Conservation (phyloP, 768 basidiomycete genomes). For the Rhizopogon sp. region DNA sequence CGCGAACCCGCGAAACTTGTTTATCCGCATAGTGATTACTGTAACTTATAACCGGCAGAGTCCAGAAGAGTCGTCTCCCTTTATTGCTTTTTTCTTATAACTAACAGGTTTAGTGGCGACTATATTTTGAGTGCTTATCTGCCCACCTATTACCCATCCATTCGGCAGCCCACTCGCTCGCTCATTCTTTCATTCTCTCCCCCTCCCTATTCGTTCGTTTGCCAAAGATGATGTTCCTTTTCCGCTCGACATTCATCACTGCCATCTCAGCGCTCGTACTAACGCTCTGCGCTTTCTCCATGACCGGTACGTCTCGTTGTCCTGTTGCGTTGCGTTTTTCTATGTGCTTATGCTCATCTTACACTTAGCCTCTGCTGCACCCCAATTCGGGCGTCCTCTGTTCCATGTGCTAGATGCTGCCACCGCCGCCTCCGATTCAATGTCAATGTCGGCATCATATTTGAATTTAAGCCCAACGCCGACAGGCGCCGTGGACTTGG, state of each 20-base stretch:
- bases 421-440: not conserved
- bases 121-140: not conserved
- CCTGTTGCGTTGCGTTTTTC: not conserved
- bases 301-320: conserved; percentile 9
- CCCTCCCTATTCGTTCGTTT: not conserved
- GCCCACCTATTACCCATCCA: not conserved
- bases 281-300: conserved; percentile 7
- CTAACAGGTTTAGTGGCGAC: not conserved
- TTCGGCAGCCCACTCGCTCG: not conserved
- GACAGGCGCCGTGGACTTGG: not conserved
- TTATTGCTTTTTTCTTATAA: not conserved
- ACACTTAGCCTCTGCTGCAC: conserved; percentile 10
- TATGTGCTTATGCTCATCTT: no score
- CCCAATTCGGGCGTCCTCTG: conserved; percentile 16
- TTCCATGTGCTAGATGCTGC: conserved; percentile 8
- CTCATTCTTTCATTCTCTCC: not conserved
- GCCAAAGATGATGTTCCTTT: conserved; percentile 16
- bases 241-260: conserved; percentile 15
- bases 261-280: conserved; percentile 3
- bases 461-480: no score
- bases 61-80: not conserved
- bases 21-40: not conserved
- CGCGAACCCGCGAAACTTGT: no score
- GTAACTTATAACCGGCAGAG: conserved; percentile 7
- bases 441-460: no score